Evolutionary conservation across 352 stramenopile species (phyloP), one percentile per base, ranked within the genome.

Genomic region (Phytopythium litorale): DNA sequence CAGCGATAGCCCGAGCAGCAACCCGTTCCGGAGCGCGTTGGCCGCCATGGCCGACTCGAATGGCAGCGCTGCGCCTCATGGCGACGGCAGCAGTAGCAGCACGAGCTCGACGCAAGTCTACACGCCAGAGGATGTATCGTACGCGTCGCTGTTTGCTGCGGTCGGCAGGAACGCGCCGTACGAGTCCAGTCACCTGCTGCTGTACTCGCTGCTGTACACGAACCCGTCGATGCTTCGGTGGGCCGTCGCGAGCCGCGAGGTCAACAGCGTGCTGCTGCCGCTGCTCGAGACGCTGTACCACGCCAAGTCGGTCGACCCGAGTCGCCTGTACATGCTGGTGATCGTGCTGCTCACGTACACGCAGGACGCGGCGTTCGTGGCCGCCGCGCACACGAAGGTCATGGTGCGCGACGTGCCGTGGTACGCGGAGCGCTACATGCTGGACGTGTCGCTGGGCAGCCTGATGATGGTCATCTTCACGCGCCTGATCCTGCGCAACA

Each of bases 391-490:
- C 56, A 78, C 76, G 0, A 83, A 84, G 33, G 66, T 80, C 42
- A 61, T 91, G 49, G 68, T 89, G 18, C 68, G 78, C 40, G 79
- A 76, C 28, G 79, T 92, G 18, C 67, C 79, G 30, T 94, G 84
- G 84, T 94, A 91, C 58, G 73, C 82, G 30, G 83, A 94, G 54
- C 77, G 84, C 9, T 91, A 89, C 71, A 88, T 94, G 56, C 55
- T 88, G 33, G 83, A 92, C 54, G 66, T 91, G 12, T 92, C 83
- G 21, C 50, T 91, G 42, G 85, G 81, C 21, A 92, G 81, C 33
- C 63, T 92, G 8, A 81, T 91, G 67, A 80, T 92, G 67, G 70
- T 94, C 33, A 81, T 94, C 53, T 87, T 94, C 56, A 85, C 79
- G 43, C 81, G 85, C 3, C 60, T 92, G 19, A 80, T 92, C 33